Conservation (phyloP, 306 rosid genomes). For the Macrotyloma uniflorum region DNA sequence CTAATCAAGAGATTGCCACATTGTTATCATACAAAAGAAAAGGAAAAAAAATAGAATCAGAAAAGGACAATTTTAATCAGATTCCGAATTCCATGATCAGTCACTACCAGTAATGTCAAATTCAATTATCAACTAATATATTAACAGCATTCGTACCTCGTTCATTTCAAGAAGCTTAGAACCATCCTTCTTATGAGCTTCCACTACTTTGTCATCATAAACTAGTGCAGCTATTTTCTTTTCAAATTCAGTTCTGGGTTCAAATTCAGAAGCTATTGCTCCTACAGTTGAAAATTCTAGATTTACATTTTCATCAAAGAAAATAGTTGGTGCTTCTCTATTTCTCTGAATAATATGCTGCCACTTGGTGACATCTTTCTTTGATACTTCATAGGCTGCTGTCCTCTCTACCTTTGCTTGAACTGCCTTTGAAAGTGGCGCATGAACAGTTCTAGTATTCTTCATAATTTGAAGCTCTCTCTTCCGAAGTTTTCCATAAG, state of each 20-base stretch:
- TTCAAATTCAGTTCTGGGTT: constrained; percentile 90
- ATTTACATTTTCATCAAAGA: constrained; percentile 64
- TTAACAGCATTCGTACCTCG: constrained; percentile 51
- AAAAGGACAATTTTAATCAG: background rate
- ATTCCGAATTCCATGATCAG: background rate
- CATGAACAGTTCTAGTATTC: constrained; percentile 50
- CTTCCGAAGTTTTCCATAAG: constrained; percentile 66
- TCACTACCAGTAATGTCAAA: background rate
- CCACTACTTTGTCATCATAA: constrained; percentile 56
- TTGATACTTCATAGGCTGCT: constrained; percentile 62
- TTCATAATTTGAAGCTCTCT: constrained; percentile 48
- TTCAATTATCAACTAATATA: background rate
- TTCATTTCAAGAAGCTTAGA: constrained; percentile 83
- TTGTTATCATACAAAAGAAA: constrained; percentile 9
- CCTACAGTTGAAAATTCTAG: constrained; percentile 85
- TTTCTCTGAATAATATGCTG: constrained; percentile 74
- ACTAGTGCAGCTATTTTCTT: constrained; percentile 77
- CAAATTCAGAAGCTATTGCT: constrained; percentile 84
- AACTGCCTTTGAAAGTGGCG: constrained; percentile 73
- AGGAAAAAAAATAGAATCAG: background rate
- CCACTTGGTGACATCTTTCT: constrained; percentile 74
- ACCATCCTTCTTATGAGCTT: constrained; percentile 87
- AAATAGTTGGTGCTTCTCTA: constrained; percentile 74
- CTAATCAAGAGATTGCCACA: background rate
- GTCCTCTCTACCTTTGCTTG: constrained; percentile 70